Evolutionary conservation across 495 filamentous ascomycete species (phyloP), one percentile per base, ranked within the genome.

Genomic region (Immersiella caudata): DNA sequence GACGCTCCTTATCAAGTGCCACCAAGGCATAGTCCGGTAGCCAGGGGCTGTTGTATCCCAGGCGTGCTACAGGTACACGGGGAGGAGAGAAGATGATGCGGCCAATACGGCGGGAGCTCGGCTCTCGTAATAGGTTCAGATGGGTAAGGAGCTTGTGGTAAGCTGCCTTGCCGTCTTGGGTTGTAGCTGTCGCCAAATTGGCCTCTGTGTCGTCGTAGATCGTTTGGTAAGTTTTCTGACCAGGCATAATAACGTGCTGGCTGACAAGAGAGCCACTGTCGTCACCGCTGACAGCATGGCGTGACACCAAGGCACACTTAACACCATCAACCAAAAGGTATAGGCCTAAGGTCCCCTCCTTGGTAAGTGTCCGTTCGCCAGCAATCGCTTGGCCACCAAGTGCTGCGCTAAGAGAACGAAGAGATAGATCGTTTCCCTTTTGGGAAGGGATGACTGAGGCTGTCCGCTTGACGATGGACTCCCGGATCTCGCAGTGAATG

Each of bases 11-110:
- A 40, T 60, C 57, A 12, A 60, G 29, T 25, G 24, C 18, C 16
- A 60, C 29, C 18, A 60, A 25, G 57, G 57, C 57, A 25, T 60
- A 60, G 57, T 60, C 57, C 27, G 57, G 57, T 26, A 60, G 57
- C 57, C 57, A 60, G 18, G 24, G 29, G 57, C 35, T 25, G 24
- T 11, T 18, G 57, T n/a, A 60, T 20, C 24, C 57, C 24, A 16
- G 26, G n/a, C 24, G 57, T n/a, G 24, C 16, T 18, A 6, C 12
- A n/a, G 57, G 57, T 25, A 60, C 18, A 14, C 57, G 57, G 24
- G 57, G 57, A 60, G 57, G 57, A 14, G 57, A 60, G 57, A 60
- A 60, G 24, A 60, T 25, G 29, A 60, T 35, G 26, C 35, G 57
- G 57, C 57, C 57, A 29, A 60, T 60, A 29, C 57, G 57, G 27